These are phyloP conservation scores for Globisporangium echinulatum DNA, from an alignment of 352 stramenopile genomes.

Conservation along the genomic window DNA sequence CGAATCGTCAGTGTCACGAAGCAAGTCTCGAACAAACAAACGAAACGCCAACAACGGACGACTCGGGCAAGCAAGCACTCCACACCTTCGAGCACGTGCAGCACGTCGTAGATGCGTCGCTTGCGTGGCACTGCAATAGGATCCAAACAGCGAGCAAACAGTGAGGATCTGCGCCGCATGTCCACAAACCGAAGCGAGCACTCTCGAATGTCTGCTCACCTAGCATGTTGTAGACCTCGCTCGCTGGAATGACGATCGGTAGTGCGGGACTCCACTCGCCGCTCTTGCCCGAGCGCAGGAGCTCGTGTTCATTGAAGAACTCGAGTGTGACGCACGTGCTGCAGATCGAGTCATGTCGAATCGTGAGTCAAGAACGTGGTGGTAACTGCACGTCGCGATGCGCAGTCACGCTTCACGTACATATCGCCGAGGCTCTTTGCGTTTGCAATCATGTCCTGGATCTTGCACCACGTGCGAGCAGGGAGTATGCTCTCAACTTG, in stretches of 20 bases:
- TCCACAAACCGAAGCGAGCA: too few species aligned
- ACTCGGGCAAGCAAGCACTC: background rate
- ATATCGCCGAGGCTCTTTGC: conserved; percentile 49
- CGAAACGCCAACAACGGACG: background rate
- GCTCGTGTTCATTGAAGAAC: conserved; percentile 66
- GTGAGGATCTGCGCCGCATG: background rate
- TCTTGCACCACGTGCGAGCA: conserved; percentile 21
- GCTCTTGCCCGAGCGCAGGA: conserved; percentile 12
- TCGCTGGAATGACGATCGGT: conserved; percentile 43
- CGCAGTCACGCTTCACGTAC: conserved; percentile 13
- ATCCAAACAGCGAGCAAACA: background rate
- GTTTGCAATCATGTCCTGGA: conserved; percentile 28
- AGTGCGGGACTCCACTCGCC: conserved; percentile 15
- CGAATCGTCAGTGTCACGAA: background rate
- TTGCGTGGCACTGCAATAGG: conserved; percentile 47
- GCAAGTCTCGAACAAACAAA: background rate
- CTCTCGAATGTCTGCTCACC: conserved; percentile 17
- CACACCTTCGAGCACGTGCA: conserved; percentile 73
- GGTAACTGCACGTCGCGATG: too few species aligned
- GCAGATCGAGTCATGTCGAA: background rate
- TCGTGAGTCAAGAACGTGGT: too few species aligned
- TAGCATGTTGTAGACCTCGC: conserved; percentile 64
- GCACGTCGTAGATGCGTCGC: conserved; percentile 66
- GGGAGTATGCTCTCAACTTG: conserved; percentile 15
- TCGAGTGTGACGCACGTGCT: conserved; percentile 46